Base-by-base conservation (phyloP, 352 stramenopile genomes). In the Blastocystis sp. region DNA sequence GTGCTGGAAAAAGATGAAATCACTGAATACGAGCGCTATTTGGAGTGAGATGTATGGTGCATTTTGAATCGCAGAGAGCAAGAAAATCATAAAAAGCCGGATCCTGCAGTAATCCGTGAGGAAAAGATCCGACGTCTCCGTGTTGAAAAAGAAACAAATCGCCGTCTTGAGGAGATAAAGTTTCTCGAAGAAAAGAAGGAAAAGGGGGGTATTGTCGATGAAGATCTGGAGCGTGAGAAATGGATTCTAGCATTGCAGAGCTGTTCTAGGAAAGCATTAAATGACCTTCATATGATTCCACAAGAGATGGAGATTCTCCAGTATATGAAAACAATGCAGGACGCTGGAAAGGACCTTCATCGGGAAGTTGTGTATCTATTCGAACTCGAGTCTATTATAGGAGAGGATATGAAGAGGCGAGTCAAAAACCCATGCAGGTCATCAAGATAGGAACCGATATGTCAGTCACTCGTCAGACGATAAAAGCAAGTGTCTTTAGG, bases 211-310 rank as follows among this genome's bases (percentile, higher is more conserved):
- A 41, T 76, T 39, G 76, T 88, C 30, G 76, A 88, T 24, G 76
- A 88, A 24, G 76, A 88, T 13, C 43, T 88, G 53, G 76, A 88
- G 30, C 76, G 76, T 6, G 76, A 88, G 50, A 88, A 88, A 30
- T 88, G 64, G 59, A 59, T 88, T 39, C 43, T 88, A 0, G 64
- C 64, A 7, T 26, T 88, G 5, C 76, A 88, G 39, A 76, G 59
- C 18, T 88, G 76, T 39, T 24, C 76, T 20, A 39, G 76, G 18
- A 88, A 88, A 30, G 18, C 47, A 39, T 43, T 88, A n/a, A 76
- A 88, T 26, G 64, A 88, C 76, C 59, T 88, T 18, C 11, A 78
- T 2, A 78, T 34, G 47, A 88, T 88, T 76, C 59, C 59, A 0
- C 59, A 88, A 47, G 76, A 81, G 54, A 63, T 81, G 45, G 70